Conservation (phyloP, 148 eudicot species). For the Euryodendron excelsum region DNA sequence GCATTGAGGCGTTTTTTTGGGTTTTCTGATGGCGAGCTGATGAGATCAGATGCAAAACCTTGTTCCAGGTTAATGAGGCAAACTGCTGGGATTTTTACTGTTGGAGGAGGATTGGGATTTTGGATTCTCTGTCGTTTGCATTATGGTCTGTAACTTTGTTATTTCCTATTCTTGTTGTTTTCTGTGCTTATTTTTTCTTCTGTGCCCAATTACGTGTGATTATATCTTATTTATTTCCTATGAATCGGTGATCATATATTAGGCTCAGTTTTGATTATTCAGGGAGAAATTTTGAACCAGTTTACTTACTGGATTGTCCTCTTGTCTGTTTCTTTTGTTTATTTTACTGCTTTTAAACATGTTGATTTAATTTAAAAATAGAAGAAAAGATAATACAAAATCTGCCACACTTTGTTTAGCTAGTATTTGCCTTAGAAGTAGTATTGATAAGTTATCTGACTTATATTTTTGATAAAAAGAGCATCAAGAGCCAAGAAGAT, state of each 20-base stretch:
- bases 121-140: conserved; percentile 91
- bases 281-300: neutral
- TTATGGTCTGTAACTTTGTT: conserved; percentile 53
- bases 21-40: conserved; percentile 88
- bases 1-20: conserved; percentile 77
- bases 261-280: neutral
- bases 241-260: neutral
- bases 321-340: neutral
- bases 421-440: neutral
- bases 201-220: neutral
- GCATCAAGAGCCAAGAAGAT: too few species aligned
- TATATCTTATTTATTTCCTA: neutral
- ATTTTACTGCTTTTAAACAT: neutral
- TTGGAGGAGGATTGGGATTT: conserved; percentile 92
- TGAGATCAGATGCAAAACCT: conserved; percentile 94
- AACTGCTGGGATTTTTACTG: conserved; percentile 76
- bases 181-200: neutral
- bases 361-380: neutral
- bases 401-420: neutral
- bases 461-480: too few species aligned
- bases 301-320: neutral
- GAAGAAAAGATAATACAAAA: neutral
- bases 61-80: conserved; percentile 86
- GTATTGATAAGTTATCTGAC: too few species aligned
- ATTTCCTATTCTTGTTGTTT: neutral